These are phyloP conservation scores for Setomelanomma holmii DNA, from an alignment of 2,329 filamentous ascomycete species.

Conservation along the genomic window DNA sequence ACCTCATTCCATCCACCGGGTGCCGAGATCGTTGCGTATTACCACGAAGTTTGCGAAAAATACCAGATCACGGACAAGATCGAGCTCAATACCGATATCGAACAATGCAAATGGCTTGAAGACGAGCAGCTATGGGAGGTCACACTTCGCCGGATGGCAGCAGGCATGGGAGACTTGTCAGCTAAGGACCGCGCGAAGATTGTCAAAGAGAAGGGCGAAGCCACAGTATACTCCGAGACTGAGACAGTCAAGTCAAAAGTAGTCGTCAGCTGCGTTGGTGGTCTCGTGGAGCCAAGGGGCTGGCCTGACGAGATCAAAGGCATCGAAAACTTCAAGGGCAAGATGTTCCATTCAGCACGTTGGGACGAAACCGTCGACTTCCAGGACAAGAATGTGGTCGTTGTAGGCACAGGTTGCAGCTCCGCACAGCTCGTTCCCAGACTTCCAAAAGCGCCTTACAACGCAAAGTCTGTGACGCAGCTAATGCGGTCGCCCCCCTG, in stretches of 20 bases:
- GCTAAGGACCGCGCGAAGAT: slow-evolving; percentile 55
- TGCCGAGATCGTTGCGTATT: slow-evolving; percentile 59
- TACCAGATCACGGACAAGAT: slow-evolving; percentile 64
- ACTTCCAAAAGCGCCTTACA: slow-evolving; percentile 56
- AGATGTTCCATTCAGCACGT: slow-evolving; percentile 64
- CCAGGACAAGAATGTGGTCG: slow-evolving; percentile 62
- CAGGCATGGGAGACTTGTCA: slow-evolving; percentile 63
- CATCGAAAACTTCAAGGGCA: slow-evolving; percentile 61
- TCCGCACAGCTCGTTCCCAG: slow-evolving; percentile 64
- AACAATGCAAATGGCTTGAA: slow-evolving; percentile 60
- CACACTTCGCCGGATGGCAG: slow-evolving; percentile 57
- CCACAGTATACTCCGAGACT: slow-evolving; percentile 57
- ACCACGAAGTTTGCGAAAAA: slow-evolving; percentile 60
- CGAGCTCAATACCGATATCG: slow-evolving; percentile 65
- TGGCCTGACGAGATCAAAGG: slow-evolving; percentile 61
- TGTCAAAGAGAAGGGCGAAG: slow-evolving; percentile 53
- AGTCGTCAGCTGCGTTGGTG: slow-evolving; percentile 63
- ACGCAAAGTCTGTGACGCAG: slow-evolving; percentile 65
- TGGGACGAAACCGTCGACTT: slow-evolving; percentile 63
- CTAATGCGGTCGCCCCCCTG: slow-evolving; percentile 66
- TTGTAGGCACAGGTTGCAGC: slow-evolving; percentile 65
- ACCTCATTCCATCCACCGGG: slow-evolving; percentile 58
- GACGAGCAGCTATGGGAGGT: slow-evolving; percentile 64
- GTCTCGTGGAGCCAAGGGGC: slow-evolving; percentile 61
- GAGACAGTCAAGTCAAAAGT: slow-evolving; percentile 63